phyloP scores from a whole-genome alignment of 78 protist genomes.

The Dictyostelium firmibasis region DNA sequence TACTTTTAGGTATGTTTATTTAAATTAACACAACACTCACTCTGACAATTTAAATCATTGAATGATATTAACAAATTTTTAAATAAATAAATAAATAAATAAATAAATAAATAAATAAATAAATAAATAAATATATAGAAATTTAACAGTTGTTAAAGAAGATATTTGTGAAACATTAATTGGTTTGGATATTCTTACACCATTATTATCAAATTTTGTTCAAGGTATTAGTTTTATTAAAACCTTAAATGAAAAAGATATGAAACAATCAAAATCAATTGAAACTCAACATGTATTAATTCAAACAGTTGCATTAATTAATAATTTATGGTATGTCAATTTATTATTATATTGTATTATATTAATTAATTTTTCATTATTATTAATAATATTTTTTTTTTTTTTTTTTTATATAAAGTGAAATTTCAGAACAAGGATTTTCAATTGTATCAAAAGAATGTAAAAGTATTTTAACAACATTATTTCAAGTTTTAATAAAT shows the following conservation, averaged over 20 bases:
- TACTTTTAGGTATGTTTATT: conserved; percentile 28
- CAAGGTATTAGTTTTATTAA: not conserved
- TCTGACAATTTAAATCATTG: too few species aligned
- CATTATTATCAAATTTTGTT: conserved; percentile 21
- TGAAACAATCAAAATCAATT: not conserved
- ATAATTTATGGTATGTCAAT: conserved; percentile 26
- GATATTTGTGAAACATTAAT: not conserved
- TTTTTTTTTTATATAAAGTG: not conserved
- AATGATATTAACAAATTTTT: too few species aligned
- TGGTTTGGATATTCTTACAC: conserved; percentile 22
- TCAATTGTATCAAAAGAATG: conserved; percentile 11
- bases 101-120: not conserved
- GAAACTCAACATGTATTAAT: conserved; percentile 49
- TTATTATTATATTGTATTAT: not conserved
- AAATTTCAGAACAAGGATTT: conserved; percentile 44
- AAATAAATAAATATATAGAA: not conserved
- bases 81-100: not conserved
- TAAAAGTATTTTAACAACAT: not conserved
- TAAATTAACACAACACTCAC: too few species aligned
- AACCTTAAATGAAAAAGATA: not conserved
- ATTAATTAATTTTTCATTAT: not conserved
- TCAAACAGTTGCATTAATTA: conserved; percentile 40
- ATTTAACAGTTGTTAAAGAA: not conserved
- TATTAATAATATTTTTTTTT: not conserved
- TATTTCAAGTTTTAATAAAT: conserved; percentile 12